Evolutionary conservation across 225 moss, liverwort and hornwort genomes (phyloP).

Genomic region (Pleurozium schreberi): DNA sequence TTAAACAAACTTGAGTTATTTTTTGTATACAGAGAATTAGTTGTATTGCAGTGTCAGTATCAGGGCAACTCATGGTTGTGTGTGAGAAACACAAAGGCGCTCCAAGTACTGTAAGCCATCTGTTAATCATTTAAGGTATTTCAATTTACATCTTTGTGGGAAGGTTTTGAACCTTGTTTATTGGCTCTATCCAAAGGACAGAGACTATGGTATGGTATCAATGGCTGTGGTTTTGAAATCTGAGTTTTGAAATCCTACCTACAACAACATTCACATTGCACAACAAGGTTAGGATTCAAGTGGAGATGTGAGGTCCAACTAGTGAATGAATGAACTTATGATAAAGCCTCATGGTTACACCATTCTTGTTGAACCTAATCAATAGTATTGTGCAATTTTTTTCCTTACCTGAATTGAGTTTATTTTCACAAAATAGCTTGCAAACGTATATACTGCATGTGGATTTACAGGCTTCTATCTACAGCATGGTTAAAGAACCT

Average conservation of each 20-base stretch:
- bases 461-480: conserved; percentile 2
- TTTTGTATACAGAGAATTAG: conserved; percentile 5
- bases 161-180: background rate
- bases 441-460: background rate
- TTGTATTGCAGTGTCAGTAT: conserved; percentile 30
- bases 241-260: no score
- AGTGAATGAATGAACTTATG: no score
- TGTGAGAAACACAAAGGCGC: conserved; percentile 56
- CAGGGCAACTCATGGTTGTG: conserved; percentile 46
- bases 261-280: no score
- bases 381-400: background rate
- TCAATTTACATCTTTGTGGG: background rate
- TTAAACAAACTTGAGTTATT: background rate
- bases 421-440: background rate
- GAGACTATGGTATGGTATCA: no score
- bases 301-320: no score
- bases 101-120: conserved; percentile 28
- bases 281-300: no score
- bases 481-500: background rate
- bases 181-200: no score
- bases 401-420: background rate
- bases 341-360: no score
- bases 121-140: background rate
- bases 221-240: no score
- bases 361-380: background rate